These are phyloP conservation scores for Funneliformis mosseae DNA, from an alignment of 192 early-diverging fungal genomes.

Conservation along the genomic window DNA sequence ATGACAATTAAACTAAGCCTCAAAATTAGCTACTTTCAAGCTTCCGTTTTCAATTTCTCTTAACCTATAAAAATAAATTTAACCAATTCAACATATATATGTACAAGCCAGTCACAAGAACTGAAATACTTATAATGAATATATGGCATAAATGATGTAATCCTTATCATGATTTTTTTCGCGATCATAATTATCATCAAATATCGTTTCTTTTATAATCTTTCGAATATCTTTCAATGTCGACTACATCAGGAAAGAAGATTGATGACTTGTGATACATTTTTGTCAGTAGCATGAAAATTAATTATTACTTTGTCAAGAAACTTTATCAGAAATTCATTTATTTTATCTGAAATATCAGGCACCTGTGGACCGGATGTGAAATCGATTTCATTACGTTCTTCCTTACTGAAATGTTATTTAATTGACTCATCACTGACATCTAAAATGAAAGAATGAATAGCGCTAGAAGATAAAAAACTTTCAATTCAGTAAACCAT, in stretches of 20 bases:
- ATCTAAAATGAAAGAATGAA: constrained; percentile 36
- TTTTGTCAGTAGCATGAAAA: constrained; percentile 28
- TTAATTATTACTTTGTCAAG: constrained; percentile 18
- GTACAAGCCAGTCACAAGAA: not conserved
- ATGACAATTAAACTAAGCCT: too few relatives aligned
- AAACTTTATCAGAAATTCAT: constrained; percentile 18
- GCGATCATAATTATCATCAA: constrained; percentile 24
- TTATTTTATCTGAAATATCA: constrained; percentile 16
- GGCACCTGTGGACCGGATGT: constrained; percentile 8
- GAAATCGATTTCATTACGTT: constrained; percentile 30
- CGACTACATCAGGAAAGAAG: constrained; percentile 18
- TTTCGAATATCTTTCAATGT: constrained; percentile 25
- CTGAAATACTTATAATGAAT: constrained; percentile 31
- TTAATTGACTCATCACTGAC: constrained; percentile 26
- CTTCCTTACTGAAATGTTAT: constrained; percentile 25
- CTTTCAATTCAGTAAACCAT: not conserved
- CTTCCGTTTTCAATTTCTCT: not conserved
- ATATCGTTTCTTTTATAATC: constrained; percentile 20
- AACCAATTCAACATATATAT: constrained; percentile 7
- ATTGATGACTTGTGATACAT: constrained; percentile 18
- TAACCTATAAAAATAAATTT: not conserved
- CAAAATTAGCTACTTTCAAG: too few relatives aligned
- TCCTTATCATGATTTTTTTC: constrained; percentile 30
- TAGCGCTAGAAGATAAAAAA: constrained; percentile 26
- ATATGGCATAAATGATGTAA: constrained; percentile 31